Percentiles rank a stretch among this genome's conserved stretches.
These are phyloP conservation scores for Trypanosoma lewisi DNA, from an alignment of 208 protist species.

Conservation along the genomic window DNA sequence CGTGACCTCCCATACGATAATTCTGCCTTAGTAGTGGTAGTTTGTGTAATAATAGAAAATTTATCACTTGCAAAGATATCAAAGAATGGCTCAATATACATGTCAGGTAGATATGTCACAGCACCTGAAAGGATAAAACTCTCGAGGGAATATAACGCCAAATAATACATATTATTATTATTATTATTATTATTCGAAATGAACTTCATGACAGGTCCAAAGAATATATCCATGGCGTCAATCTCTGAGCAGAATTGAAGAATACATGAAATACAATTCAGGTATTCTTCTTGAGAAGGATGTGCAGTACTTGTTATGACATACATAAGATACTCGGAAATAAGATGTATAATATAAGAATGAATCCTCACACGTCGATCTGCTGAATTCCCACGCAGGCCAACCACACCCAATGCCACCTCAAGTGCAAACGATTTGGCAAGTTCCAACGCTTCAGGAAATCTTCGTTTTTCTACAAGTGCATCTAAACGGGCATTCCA, in stretches of 20 bases:
- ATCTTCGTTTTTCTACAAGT: slow-evolving; percentile 40
- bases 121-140: slow-evolving; percentile 34
- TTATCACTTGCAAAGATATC: slow-evolving; percentile 32
- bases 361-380: slow-evolving; percentile 38
- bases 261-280: slow-evolving; percentile 21
- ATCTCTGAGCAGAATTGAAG: slow-evolving; percentile 42
- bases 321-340: slow-evolving; percentile 34
- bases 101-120: slow-evolving; percentile 52
- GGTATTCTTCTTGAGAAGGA: not conserved
- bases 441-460: slow-evolving; percentile 56
- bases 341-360: slow-evolving; percentile 46
- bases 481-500: slow-evolving; percentile 65
- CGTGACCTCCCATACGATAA: slow-evolving; percentile 20
- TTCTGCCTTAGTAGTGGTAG: not conserved
- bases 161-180: not conserved
- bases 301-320: slow-evolving; percentile 1
- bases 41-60: not conserved
- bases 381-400: slow-evolving; percentile 36
- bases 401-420: slow-evolving; percentile 57
- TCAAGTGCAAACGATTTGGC: slow-evolving; percentile 57
- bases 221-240: slow-evolving; percentile 61
- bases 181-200: slow-evolving; percentile 18
- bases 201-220: slow-evolving; percentile 33
- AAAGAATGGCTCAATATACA: slow-evolving; percentile 54
- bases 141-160: slow-evolving; percentile 48